Conservation (phyloP, 2,329 filamentous ascomycete species). For the Colletotrichum sp. region DNA sequence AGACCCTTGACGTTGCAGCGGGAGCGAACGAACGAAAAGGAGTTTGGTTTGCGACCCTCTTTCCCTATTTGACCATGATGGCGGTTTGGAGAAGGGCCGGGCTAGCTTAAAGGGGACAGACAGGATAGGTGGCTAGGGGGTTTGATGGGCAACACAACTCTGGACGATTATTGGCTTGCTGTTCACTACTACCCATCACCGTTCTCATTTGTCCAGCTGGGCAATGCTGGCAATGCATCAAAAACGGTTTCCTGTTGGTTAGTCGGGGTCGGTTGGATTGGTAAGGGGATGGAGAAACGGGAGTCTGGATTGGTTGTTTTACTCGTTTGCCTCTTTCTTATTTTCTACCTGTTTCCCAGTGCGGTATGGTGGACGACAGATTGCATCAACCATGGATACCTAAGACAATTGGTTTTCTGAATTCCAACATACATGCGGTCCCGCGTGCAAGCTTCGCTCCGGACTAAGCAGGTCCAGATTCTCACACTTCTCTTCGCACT, state of each 20-base stretch:
- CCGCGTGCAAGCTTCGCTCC: neutral
- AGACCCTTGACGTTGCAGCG: constrained; percentile 1
- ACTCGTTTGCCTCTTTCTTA: neutral
- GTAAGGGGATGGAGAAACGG: neutral
- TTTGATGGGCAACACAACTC: neutral
- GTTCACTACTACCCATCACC: neutral
- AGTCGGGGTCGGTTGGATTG: neutral
- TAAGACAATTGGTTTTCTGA: neutral
- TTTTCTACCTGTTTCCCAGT: neutral
- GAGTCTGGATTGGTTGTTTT: neutral
- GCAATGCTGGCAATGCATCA: neutral
- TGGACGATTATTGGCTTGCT: neutral
- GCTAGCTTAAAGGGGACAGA: neutral
- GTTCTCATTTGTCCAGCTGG: neutral
- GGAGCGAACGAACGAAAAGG: constrained; percentile 4
- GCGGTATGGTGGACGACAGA: neutral
- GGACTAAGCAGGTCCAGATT: neutral
- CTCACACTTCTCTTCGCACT: neutral
- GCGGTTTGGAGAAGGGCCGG: neutral
- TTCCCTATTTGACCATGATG: neutral
- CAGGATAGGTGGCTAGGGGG: neutral
- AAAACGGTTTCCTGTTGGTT: neutral
- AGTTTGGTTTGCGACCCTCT: neutral
- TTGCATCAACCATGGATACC: neutral
- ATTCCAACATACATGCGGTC: neutral